Evolutionary conservation across 495 filamentous ascomycete species (phyloP).

Genomic region (Cetradonia linearis): DNA sequence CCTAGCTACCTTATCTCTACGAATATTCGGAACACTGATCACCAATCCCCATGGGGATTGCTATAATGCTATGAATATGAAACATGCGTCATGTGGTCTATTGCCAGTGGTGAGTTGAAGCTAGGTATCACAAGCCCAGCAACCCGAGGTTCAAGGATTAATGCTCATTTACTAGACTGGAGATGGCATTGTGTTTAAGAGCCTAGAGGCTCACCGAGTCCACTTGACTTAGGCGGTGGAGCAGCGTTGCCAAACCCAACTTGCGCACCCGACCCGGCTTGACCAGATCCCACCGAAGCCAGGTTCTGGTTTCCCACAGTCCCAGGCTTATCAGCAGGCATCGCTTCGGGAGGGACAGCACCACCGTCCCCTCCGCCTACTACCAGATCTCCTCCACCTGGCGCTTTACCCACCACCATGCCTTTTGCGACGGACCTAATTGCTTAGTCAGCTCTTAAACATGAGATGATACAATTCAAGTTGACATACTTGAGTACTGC

Average conservation of each 20-base stretch:
- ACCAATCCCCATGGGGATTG: background rate
- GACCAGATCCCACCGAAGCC: slow-evolving; percentile 11
- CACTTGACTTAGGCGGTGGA: slow-evolving; percentile 27
- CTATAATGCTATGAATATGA: background rate
- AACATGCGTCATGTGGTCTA: background rate
- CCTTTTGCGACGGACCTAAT: slow-evolving; percentile 70
- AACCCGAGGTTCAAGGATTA: background rate
- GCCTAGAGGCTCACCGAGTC: slow-evolving; percentile 30
- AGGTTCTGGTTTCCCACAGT: slow-evolving; percentile 22
- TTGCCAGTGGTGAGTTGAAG: background rate
- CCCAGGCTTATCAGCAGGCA: slow-evolving; percentile 22
- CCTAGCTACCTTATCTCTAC: background rate
- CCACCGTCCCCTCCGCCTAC: slow-evolving; percentile 75
- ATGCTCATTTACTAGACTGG: background rate
- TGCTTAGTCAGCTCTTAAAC: slow-evolving; percentile 2
- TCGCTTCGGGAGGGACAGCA: slow-evolving; percentile 33
- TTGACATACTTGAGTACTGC: slow-evolving; percentile 66
- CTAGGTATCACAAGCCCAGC: background rate
- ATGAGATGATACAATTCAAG: background rate
- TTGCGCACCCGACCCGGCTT: slow-evolving; percentile 24
- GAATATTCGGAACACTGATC: background rate
- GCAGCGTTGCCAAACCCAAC: slow-evolving; percentile 32
- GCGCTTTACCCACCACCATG: slow-evolving; percentile 63
- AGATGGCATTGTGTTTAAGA: slow-evolving; percentile 3
- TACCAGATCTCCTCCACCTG: slow-evolving; percentile 71